These are phyloP conservation scores for Brettanomyces bruxellensis DNA, from an alignment of 805 yeast species.

Conservation along the genomic window DNA sequence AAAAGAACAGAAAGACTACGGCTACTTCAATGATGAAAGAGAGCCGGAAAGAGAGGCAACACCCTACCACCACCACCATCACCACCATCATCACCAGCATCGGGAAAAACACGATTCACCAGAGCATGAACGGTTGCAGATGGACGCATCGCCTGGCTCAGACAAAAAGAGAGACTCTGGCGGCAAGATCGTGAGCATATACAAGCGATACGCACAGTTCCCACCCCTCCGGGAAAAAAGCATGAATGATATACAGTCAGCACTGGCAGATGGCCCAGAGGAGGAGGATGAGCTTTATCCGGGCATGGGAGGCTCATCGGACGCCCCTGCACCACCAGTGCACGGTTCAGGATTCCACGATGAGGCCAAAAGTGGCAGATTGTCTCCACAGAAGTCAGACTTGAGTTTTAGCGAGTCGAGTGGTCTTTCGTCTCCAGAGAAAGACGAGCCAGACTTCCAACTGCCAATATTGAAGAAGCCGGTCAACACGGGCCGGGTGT, in stretches of 20 bases:
- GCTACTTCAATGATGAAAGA: no score
- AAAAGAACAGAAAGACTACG: no score
- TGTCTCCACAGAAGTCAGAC: no score
- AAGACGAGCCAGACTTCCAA: constrained; percentile 3
- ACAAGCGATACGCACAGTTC: constrained; percentile 25
- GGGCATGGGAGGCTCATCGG: constrained; percentile 14
- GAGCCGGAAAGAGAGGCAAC: neutral
- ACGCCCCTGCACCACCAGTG: constrained; percentile 6
- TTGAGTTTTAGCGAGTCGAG: neutral
- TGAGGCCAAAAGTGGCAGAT: no score
- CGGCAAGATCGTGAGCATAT: constrained; percentile 20
- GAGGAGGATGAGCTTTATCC: constrained; percentile 1
- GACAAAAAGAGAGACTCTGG: neutral
- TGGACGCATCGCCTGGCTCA: neutral
- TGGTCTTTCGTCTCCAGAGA: neutral
- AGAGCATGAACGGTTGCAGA: neutral
- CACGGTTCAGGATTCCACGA: neutral
- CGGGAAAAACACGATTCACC: neutral
- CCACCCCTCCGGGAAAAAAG: constrained; percentile 9
- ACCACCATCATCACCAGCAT: neutral
- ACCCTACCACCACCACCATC: neutral
- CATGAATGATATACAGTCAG: neutral
- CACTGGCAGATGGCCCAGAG: neutral
- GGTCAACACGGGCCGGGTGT: constrained; percentile 9
- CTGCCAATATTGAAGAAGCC: constrained; percentile 2